A percentile compares a stretch with the other conserved stretches of the same genome.
phyloP scores from a whole-genome alignment of 768 basidiomycete species.

The Xerocomellus dryophilus region DNA sequence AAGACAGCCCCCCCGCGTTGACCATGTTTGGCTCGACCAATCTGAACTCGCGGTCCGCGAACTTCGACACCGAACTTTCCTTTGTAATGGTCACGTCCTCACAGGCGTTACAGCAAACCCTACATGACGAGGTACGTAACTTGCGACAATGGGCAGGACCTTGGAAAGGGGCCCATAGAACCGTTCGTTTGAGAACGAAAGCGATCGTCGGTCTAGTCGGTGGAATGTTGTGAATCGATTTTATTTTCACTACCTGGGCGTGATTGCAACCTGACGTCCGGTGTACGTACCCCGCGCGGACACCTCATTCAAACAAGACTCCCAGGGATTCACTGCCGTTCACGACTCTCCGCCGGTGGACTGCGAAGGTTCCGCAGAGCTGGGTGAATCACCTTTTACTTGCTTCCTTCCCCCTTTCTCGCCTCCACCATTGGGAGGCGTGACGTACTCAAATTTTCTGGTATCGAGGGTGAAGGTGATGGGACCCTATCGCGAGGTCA shows the following conservation, averaged over 20 bases:
- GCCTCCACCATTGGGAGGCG: slow-evolving; percentile 13
- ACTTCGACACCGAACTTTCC: slow-evolving; percentile 89
- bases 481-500: slow-evolving; percentile 55
- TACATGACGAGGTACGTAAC: slow-evolving; percentile 52
- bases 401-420: slow-evolving; percentile 13
- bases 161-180: slow-evolving; percentile 60
- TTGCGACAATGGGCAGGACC: slow-evolving; percentile 48
- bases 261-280: background rate
- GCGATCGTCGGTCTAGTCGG: slow-evolving; percentile 60
- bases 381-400: background rate
- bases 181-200: slow-evolving; percentile 62
- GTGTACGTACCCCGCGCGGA: background rate
- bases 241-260: background rate
- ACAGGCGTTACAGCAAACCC: slow-evolving; percentile 42
- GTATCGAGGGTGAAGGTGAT: slow-evolving; percentile 84
- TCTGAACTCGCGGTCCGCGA: slow-evolving; percentile 85
- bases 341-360: slow-evolving; percentile 6
- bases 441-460: slow-evolving; percentile 69
- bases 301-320: background rate
- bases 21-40: slow-evolving; percentile 96
- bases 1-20: slow-evolving; percentile 51
- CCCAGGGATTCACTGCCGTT: background rate
- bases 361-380: slow-evolving; percentile 4
- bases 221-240: slow-evolving; percentile 55
- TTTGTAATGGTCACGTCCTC: slow-evolving; percentile 78